Evolutionary conservation across 768 basidiomycete species (phyloP), one percentile per base, ranked within the genome.

Genomic region (Leccinum pellstonianum): DNA sequence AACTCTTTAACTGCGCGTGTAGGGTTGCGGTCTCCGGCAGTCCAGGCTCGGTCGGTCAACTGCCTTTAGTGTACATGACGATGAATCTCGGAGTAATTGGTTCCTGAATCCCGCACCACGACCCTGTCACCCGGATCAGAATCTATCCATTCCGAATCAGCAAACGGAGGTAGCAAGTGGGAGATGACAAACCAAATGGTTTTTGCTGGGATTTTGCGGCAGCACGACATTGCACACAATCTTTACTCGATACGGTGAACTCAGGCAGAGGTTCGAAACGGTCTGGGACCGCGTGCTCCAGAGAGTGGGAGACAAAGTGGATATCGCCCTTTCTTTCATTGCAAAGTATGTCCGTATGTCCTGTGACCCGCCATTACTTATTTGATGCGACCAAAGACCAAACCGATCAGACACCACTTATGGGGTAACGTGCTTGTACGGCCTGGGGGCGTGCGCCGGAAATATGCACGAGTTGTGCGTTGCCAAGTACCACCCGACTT

Each of bases 401-500:
- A 84, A 93, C 69, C 59, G 78, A n/a, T 80, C 82, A 6, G 86
- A 90, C 27, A 75, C 82, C 19, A 77, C 78, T 52, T 92, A 87
- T 68, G 93, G 93, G n/a, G 83, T 90, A 31, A 81, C 76, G 35
- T 97, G 95, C 75, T 81, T 81, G 79, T 93, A 96, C 68, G 94
- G 93, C 17, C 76, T 77, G 5, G 73, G 81, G 55, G 95, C 97
- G 73, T 97, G 95, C 67, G 84, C 84, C 14, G 95, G 91, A 47
- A 94, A 96, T 75, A 84, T 93, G 17, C 91, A 97, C 60, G 87
- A 96, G 70, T 79, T 97, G 27, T 98, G 95, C 72, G 88, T 81
- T 31, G 78, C 81, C 56, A 84, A 86, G 69, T 79, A 91, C 61
- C 76, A 81, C 23, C 74, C 80, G 23, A 73, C 76, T 43, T 63